A percentile compares a stretch with the other conserved stretches of the same genome.
Conservation (phyloP, 768 basidiomycete species). For the Mycena rebaudengoi region DNA sequence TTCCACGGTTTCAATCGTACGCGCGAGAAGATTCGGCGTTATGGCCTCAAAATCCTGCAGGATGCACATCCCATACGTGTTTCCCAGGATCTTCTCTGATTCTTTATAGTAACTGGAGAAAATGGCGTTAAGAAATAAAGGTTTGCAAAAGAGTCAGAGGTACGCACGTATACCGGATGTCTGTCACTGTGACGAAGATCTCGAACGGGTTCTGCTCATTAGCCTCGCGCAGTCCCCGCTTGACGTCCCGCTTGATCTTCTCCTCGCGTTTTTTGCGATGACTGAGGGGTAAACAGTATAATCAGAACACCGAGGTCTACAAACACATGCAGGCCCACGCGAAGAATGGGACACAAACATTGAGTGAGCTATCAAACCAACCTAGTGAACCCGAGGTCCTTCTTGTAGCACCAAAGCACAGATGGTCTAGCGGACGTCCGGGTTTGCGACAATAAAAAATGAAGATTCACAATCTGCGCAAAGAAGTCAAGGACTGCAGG, state of each 20-base stretch:
- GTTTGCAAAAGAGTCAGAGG: background rate
- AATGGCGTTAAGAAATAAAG: background rate
- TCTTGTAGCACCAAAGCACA: slow-evolving; percentile 99
- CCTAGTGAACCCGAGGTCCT: slow-evolving; percentile 96
- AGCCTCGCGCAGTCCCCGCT: slow-evolving; percentile 90
- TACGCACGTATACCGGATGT: slow-evolving; percentile 94
- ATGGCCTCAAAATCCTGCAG: slow-evolving; percentile 98
- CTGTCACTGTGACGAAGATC: slow-evolving; percentile 98
- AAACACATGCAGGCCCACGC: slow-evolving; percentile 18
- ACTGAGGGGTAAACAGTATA: slow-evolving; percentile 46
- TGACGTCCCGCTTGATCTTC: slow-evolving; percentile 96
- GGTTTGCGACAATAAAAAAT: slow-evolving; percentile 93
- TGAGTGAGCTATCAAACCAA: slow-evolving; percentile 45
- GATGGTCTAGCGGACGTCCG: slow-evolving; percentile 88
- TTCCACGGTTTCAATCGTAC: slow-evolving; percentile 98
- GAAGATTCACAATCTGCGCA: slow-evolving; percentile 87
- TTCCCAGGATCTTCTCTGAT: slow-evolving; percentile 94
- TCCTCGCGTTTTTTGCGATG: slow-evolving; percentile 97
- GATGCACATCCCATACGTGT: slow-evolving; percentile 97
- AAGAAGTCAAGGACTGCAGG: background rate
- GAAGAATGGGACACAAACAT: slow-evolving; percentile 7
- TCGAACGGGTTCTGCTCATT: slow-evolving; percentile 98
- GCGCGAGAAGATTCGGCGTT: slow-evolving; percentile 94
- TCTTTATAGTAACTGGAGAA: slow-evolving; percentile 98
- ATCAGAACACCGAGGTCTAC: background rate